These are phyloP conservation scores for Penicillium flavigenum DNA, from an alignment of 495 filamentous ascomycete species.

Conservation along the genomic window DNA sequence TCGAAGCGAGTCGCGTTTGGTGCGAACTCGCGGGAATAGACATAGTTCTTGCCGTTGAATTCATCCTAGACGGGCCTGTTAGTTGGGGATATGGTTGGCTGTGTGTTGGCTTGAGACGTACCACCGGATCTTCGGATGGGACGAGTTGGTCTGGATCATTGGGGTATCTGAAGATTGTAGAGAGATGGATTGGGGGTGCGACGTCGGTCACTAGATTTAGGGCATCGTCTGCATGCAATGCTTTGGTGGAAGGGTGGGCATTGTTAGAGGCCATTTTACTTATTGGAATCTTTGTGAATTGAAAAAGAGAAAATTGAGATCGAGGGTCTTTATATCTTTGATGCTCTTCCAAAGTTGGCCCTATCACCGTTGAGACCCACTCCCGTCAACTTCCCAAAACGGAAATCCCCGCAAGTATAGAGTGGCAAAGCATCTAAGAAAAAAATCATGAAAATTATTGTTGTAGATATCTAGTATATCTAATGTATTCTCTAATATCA, in stretches of 20 bases:
- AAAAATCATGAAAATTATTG: background rate
- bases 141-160: slow-evolving; percentile 59
- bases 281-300: background rate
- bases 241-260: slow-evolving; percentile 24
- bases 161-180: slow-evolving; percentile 78
- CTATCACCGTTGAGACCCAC: slow-evolving; percentile 13
- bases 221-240: slow-evolving; percentile 74
- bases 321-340: background rate
- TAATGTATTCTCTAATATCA: no score
- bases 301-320: background rate
- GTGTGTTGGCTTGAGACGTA: slow-evolving; percentile 6
- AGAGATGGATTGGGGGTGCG: slow-evolving; percentile 77
- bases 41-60: slow-evolving; percentile 33
- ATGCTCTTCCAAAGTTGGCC: background rate
- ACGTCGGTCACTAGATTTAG: slow-evolving; percentile 68
- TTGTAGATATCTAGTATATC: no score
- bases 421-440: background rate
- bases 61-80: slow-evolving; percentile 21
- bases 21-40: slow-evolving; percentile 73
- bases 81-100: background rate
- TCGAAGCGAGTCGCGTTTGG: slow-evolving; percentile 81
- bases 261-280: slow-evolving; percentile 19
- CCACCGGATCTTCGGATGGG: slow-evolving; percentile 36
- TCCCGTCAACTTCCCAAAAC: slow-evolving; percentile 31
- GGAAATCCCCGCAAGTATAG: slow-evolving; percentile 3